These are phyloP conservation scores for Castanopsis chinensis DNA, from an alignment of 306 rosid genomes.

Conservation along the genomic window DNA sequence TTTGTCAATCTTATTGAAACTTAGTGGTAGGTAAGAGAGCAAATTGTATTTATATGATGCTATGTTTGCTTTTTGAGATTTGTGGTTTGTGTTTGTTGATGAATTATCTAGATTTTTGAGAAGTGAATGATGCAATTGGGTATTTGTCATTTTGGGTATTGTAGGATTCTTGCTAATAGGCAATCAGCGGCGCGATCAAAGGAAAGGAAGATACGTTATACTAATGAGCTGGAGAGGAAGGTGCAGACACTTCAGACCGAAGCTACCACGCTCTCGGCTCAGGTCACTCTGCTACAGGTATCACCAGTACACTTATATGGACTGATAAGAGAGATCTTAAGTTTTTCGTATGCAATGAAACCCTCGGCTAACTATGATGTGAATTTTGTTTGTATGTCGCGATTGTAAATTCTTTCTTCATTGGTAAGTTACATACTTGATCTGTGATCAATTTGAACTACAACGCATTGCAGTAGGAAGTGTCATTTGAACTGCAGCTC, in stretches of 20 bases:
- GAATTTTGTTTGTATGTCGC: background rate
- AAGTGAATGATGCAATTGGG: conserved; percentile 10
- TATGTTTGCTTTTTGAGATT: background rate
- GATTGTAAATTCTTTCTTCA: background rate
- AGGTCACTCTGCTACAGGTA: conserved; percentile 91
- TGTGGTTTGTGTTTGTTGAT: background rate
- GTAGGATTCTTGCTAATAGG: conserved; percentile 90
- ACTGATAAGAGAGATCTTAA: background rate
- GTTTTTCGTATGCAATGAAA: conserved; percentile 16
- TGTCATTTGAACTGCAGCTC: too few relatives aligned
- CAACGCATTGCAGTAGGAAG: too few relatives aligned
- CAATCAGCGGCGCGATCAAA: conserved; percentile 97
- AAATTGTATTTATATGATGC: background rate
- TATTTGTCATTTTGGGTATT: conserved; percentile 7
- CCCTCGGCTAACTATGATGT: conserved; percentile 11
- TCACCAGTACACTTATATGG: conserved; percentile 19
- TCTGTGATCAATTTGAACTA: too few relatives aligned
- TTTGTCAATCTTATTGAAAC: too few relatives aligned
- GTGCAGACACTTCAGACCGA: conserved; percentile 95
- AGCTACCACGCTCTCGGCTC: conserved; percentile 95
- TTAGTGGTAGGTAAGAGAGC: too few relatives aligned
- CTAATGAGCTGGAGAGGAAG: conserved; percentile 89
- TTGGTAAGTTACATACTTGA: too few relatives aligned
- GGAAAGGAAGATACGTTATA: conserved; percentile 90
- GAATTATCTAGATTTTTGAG: background rate